Conservation (phyloP, 352 stramenopile genomes). For the Halophytophthora polymorphica region DNA sequence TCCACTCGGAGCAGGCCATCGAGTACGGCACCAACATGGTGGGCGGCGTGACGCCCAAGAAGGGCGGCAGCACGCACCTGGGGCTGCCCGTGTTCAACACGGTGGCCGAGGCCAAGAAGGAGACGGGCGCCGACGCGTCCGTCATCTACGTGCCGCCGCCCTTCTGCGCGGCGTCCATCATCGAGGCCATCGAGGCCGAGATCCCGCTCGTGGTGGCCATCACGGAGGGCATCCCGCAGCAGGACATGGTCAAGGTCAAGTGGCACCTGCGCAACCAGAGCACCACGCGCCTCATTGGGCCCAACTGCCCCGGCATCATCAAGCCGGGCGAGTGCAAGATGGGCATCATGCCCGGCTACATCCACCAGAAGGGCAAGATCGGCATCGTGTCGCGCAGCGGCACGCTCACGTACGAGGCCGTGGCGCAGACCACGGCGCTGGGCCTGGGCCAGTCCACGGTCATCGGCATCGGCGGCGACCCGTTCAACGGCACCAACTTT, state of each 20-base stretch:
- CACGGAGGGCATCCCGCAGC: conserved; percentile 99
- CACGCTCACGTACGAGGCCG: conserved; percentile 99
- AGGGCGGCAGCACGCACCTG: conserved; percentile 96
- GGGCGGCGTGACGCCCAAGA: conserved; percentile 98
- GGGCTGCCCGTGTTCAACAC: conserved; percentile 99
- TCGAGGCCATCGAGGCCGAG: conserved; percentile 97
- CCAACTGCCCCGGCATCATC: conserved; percentile 99
- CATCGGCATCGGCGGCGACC: conserved; percentile 99
- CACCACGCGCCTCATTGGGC: conserved; percentile 96
- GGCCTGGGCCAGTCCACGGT: conserved; percentile 98
- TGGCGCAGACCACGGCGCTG: conserved; percentile 96
- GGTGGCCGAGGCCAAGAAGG: conserved; percentile 88
- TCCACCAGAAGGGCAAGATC: conserved; percentile 98
- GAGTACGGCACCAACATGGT: conserved; percentile 99
- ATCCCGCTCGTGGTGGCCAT: conserved; percentile 97
- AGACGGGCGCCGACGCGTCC: conserved; percentile 92
- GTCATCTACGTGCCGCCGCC: conserved; percentile 99
- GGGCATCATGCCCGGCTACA: conserved; percentile 99
- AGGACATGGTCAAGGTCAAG: conserved; percentile 99
- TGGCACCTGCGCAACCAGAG: conserved; percentile 92
- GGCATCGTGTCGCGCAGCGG: conserved; percentile 98
- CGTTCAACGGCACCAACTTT: conserved; percentile 99
- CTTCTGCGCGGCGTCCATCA: conserved; percentile 97
- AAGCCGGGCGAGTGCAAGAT: conserved; percentile 99
- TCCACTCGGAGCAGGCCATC: conserved; percentile 98